Conservation (phyloP, 2,329 filamentous ascomycete genomes). For the Epichloe hybrida region DNA sequence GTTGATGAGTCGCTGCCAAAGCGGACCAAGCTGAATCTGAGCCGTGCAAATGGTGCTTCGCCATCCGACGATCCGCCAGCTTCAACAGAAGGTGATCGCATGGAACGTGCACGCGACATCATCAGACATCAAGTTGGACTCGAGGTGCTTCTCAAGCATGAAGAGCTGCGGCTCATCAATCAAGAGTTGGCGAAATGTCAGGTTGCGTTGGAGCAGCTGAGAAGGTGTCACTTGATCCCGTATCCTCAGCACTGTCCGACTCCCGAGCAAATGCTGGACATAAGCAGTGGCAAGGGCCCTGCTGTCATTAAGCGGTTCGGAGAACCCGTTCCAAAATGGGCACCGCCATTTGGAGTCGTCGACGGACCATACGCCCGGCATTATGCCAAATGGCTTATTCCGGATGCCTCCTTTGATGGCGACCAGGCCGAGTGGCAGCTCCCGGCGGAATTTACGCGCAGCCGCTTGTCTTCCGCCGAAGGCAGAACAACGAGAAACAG, state of each 20-base stretch:
- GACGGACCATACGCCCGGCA: slow-evolving; percentile 90
- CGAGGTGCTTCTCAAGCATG: slow-evolving; percentile 87
- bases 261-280: slow-evolving; percentile 52
- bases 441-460: slow-evolving; percentile 26
- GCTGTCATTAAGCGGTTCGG: slow-evolving; percentile 49
- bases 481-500: slow-evolving; percentile 71
- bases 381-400: slow-evolving; percentile 90
- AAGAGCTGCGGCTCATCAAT: slow-evolving; percentile 86
- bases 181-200: slow-evolving; percentile 95
- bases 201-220: slow-evolving; percentile 80
- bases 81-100: slow-evolving; percentile 1
- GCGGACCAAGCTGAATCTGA: slow-evolving; percentile 26
- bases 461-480: slow-evolving; percentile 39
- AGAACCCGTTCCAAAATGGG: slow-evolving; percentile 58
- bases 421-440: slow-evolving; percentile 33
- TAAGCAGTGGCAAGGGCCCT: slow-evolving; percentile 62
- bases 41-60: slow-evolving; percentile 3
- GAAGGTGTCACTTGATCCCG: slow-evolving; percentile 82
- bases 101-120: slow-evolving; percentile 50
- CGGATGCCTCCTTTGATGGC: slow-evolving; percentile 76
- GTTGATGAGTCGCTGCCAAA: slow-evolving; percentile 21
- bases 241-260: slow-evolving; percentile 62
- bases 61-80: slow-evolving; percentile 10
- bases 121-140: slow-evolving; percentile 81
- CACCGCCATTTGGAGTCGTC: slow-evolving; percentile 77